Percentiles rank a stretch among this genome's conserved stretches.
Evolutionary conservation across 2,329 filamentous ascomycete genomes (phyloP).

Genomic region (Scedosporium minutisporum): DNA sequence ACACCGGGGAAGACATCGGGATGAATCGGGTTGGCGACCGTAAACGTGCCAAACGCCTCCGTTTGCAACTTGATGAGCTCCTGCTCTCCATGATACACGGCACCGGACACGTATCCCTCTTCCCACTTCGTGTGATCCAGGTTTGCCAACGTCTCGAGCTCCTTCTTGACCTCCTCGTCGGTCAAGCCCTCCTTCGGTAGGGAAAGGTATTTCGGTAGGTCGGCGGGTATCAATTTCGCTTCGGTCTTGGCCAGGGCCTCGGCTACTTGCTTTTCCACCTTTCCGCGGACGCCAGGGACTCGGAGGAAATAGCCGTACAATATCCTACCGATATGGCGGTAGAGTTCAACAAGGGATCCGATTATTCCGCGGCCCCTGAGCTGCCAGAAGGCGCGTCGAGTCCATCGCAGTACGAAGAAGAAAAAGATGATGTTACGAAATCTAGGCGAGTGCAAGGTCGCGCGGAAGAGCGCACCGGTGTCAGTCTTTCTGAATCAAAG

Average conservation of each 20-base stretch:
- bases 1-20: constrained; percentile 97
- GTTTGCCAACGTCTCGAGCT: constrained; percentile 66
- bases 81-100: constrained; percentile 90
- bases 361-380: constrained; percentile 81
- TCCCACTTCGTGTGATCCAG: constrained; percentile 98
- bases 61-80: constrained; percentile 76
- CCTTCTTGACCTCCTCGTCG: constrained; percentile 66
- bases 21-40: constrained; percentile 92
- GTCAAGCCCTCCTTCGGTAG: constrained; percentile 80
- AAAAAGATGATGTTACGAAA: constrained; percentile 82
- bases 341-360: constrained; percentile 67
- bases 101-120: constrained; percentile 86
- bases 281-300: constrained; percentile 73
- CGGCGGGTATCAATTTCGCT: constrained; percentile 68
- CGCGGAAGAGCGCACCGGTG: neutral
- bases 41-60: constrained; percentile 88
- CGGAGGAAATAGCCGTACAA: constrained; percentile 80
- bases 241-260: constrained; percentile 75
- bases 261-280: constrained; percentile 76
- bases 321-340: constrained; percentile 59
- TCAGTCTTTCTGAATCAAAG: neutral
- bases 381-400: constrained; percentile 71
- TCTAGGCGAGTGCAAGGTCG: constrained; percentile 30
- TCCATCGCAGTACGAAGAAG: constrained; percentile 76
- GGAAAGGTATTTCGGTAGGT: constrained; percentile 60